Base-by-base conservation (phyloP, 1,284 basidiomycete species). In the Meira nashicola region DNA sequence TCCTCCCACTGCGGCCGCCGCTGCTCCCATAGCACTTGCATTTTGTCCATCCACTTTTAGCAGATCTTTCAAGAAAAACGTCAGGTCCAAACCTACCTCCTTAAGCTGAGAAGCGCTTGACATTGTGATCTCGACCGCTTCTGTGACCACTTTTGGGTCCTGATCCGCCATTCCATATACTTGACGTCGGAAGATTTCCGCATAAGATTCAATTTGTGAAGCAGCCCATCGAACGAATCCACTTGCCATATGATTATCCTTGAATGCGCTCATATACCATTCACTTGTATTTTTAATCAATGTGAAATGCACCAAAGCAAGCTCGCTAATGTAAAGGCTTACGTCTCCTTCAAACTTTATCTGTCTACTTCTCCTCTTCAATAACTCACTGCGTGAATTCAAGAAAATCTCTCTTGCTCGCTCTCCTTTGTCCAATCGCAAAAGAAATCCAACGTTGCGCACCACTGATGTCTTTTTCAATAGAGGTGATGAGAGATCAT, bases 261-360 rank as follows among this genome's bases (percentile, higher is more conserved):
- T 90, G 80, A 96, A 99, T 51, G 91, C 93, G 1, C 87, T 87
- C 75, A 96, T 84, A 79, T 92, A 99, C 95, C 94, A 98, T 79
- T 99, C 94, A 43, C 89, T 89, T 1, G 93, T 96, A 76, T 98
- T 90, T 77, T 92, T 92, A 79, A 94, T 88, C 7, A 88, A 85
- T 0, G 89, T 92, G 71, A 94, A 94, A 62, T 87, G 84, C 0
- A 94, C 88, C 55, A 90, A 83, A 0, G 89, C 85, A 43, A 94
- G 81, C 71, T 92, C 88, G 15, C 86, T 86, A 52, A 93, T 75
- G 68, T 79, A 93, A 54, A 87, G 82, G 6, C 84, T 84, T n/a
- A 90, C 84, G 70, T 94, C 87, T 1, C 94, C 94, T 71, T 96
- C 92, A 69, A 93, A 94, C 56, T 86, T 84, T 74, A 97, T 95